Evolutionary conservation across 2,329 filamentous ascomycete species (phyloP), one percentile per base, ranked within the genome.

Genomic region (Pseudocercospora eumusae): DNA sequence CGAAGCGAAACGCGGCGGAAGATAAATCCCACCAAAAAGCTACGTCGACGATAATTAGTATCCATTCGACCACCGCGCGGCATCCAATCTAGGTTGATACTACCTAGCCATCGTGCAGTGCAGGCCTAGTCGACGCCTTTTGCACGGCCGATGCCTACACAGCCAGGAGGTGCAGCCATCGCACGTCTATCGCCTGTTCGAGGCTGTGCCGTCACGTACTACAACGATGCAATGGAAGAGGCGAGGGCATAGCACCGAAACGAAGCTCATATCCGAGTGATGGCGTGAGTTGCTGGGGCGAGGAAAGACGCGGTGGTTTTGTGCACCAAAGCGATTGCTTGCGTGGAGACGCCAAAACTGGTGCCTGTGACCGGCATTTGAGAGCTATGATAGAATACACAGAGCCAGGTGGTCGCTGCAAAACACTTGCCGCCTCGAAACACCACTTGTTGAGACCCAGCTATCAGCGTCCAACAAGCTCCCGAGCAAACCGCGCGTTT

Each of bases 1-100:
- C 61, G 95, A 99, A 77, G 87, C 91, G 75, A 97, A 96, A 76
- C 89, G 92, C 75, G 89, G 88, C 76, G 83, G 84, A 78, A 67
- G 64, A 56, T 67, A 60, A 56, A 40, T 4, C 1, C 2, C 13
- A 18, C 27, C 27, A 18, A 28, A 10, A 21, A 13, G 21, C 23
- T 15, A 21, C 18, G 2, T 54, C 2, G 13, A 31, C 27, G 3
- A 33, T 33, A 33, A 15, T 33, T 15, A 33, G 13, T 5, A 23
- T n/a, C 10, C 44, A 21, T 21, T 21, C 20, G 4, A 9, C 20
- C n/a, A 1, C 6, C 20, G 23, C 9, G 23, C 18, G n/a, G n/a
- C 44, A 13, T 13, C 44, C 20, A 49, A 25, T 13, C 15, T 2
- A 15, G 44, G n/a, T 49, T 20, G 23, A 21, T 49, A 25, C 20